Percentiles rank a stretch among this genome's conserved stretches.
These are phyloP conservation scores for Alternaria consortialis DNA, from an alignment of 2,329 filamentous ascomycete genomes.

Conservation along the genomic window DNA sequence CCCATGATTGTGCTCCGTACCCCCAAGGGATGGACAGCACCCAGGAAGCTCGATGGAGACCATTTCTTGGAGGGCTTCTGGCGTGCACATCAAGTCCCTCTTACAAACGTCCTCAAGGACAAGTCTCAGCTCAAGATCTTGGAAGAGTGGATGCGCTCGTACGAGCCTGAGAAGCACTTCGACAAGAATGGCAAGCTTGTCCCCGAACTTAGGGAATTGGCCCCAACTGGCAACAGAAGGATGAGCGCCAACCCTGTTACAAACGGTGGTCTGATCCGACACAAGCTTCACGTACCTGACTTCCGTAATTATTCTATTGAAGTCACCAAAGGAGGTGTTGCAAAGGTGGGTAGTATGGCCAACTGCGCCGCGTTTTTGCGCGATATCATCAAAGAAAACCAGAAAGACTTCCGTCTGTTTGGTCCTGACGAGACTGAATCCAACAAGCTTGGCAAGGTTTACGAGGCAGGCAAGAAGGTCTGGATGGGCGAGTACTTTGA, in stretches of 20 bases:
- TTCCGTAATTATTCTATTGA: slow-evolving; percentile 73
- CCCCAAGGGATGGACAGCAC: slow-evolving; percentile 83
- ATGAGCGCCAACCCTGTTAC: slow-evolving; percentile 82
- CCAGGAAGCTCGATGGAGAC: slow-evolving; percentile 70
- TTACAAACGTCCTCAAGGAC: slow-evolving; percentile 74
- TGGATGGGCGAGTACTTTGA: slow-evolving; percentile 83
- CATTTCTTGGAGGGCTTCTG: slow-evolving; percentile 80
- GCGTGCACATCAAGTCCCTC: slow-evolving; percentile 80
- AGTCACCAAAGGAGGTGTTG: slow-evolving; percentile 68
- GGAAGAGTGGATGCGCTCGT: slow-evolving; percentile 80
- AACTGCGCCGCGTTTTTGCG: slow-evolving; percentile 74
- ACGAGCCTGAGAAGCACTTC: slow-evolving; percentile 77
- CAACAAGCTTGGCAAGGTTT: slow-evolving; percentile 77
- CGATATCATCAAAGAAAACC: slow-evolving; percentile 72
- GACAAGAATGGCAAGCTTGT: slow-evolving; percentile 70
- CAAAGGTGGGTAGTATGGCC: slow-evolving; percentile 70
- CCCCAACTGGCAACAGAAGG: slow-evolving; percentile 70
- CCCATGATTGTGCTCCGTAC: slow-evolving; percentile 81
- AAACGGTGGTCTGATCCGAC: slow-evolving; percentile 74
- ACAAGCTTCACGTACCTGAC: slow-evolving; percentile 73
- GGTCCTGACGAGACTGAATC: slow-evolving; percentile 84
- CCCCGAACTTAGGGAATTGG: slow-evolving; percentile 69
- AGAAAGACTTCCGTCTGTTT: slow-evolving; percentile 75
- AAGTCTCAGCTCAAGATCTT: slow-evolving; percentile 71
- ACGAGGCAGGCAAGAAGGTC: slow-evolving; percentile 78